These are phyloP conservation scores for Luzula sylvatica DNA, from an alignment of 176 grass and related monocot genomes.

Conservation along the genomic window DNA sequence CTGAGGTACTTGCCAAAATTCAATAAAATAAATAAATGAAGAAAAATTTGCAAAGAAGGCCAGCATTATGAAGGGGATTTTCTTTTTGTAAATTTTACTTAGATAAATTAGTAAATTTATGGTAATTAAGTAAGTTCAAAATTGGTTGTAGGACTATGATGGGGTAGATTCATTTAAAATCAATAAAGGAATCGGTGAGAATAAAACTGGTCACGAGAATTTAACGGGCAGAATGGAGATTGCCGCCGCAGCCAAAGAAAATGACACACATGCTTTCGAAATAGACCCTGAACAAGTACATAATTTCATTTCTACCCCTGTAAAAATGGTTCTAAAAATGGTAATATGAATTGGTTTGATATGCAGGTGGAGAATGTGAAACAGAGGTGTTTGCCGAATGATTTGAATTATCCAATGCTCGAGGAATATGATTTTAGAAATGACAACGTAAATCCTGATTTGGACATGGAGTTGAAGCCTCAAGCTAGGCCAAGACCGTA, in stretches of 20 bases:
- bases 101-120: too few species aligned
- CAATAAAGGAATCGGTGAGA: constrained; percentile 60
- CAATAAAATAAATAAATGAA: too few species aligned
- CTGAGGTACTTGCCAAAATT: too few species aligned
- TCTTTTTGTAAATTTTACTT: too few species aligned
- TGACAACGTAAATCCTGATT: constrained; percentile 82
- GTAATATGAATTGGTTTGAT: too few species aligned
- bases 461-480: constrained; percentile 73
- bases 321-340: background rate
- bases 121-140: background rate
- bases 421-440: constrained; percentile 97
- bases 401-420: constrained; percentile 79
- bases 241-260: constrained; percentile 80
- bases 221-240: constrained; percentile 62
- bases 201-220: constrained; percentile 52
- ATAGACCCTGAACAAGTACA: constrained; percentile 63
- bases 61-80: too few species aligned
- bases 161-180: constrained; percentile 38
- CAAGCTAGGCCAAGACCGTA: constrained; percentile 90
- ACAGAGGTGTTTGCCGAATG: constrained; percentile 81
- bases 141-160: constrained; percentile 51
- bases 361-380: constrained; percentile 86
- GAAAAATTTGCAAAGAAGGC: too few species aligned
- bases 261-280: constrained; percentile 86
- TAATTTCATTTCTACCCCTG: background rate